Evolutionary conservation across 352 stramenopile genomes (phyloP), one percentile per base, ranked within the genome.

Genomic region (Phytophthora idaei): DNA sequence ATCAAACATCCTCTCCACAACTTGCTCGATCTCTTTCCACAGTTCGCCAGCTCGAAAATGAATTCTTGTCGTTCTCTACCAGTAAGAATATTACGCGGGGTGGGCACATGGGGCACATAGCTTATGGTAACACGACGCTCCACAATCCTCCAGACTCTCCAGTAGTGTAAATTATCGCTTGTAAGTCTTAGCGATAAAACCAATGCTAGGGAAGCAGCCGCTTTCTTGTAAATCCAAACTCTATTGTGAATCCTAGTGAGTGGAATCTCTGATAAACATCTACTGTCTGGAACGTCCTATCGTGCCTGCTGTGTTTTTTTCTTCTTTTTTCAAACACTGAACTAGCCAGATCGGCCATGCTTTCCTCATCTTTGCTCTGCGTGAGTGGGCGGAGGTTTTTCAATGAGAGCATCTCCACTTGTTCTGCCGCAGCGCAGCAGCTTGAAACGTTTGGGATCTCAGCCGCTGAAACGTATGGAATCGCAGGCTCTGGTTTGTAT

Each of bases 1-100:
- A 56, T 71, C 57, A 76, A n/a, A 70, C 31, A 25, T 52, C 57
- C 7, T 15, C 62, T 17, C n/a, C 21, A 76, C 69, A 25, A 76
- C 66, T 41, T 66, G 42, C 17, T 73, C 59, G 21, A 77, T 74
- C 41, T 77, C 65, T 70, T 67, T 5, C 59, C 69, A 21, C 56
- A 74, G 36, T 54, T 77, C 5, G 56, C 65, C 4, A 77, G 60
- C 46, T 77, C 64, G 46, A 71, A 7, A 6, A 71, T 42, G n/a
- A 77, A 71, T 5, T 62, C 29, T 29, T 58, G 45, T n/a, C 56
- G 59, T 11, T 68, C 54, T 48, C 45, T 61, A 10, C 45, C 51
- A 34, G 21, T 27, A 31, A 50, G 45, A 32, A 21, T 21, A 32
- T 8, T 34, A 50, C 45, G 45, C 4, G 9, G 10, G 17, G 34